These are phyloP conservation scores for Salinomyces thailandicus DNA, from an alignment of 2,329 filamentous ascomycete genomes.

Conservation along the genomic window DNA sequence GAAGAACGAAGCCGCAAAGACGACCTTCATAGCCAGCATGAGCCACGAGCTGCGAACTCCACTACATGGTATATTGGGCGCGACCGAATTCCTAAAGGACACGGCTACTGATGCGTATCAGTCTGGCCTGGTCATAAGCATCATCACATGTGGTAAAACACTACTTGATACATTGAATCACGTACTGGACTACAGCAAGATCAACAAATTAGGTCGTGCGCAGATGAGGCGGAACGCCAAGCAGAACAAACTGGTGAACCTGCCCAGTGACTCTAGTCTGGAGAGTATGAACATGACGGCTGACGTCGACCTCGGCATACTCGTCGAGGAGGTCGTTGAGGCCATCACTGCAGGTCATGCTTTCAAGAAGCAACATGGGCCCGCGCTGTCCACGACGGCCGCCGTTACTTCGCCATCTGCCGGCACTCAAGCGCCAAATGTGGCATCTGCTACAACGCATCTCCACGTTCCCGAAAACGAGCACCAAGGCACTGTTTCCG, in stretches of 20 bases:
- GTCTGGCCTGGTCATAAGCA: constrained; percentile 35
- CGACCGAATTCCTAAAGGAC: constrained; percentile 41
- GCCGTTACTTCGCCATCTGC: neutral
- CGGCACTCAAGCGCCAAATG: neutral
- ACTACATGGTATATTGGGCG: constrained; percentile 21
- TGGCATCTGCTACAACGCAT: no score
- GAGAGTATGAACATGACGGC: constrained; percentile 25
- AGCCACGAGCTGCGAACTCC: constrained; percentile 27
- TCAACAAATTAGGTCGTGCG: constrained; percentile 28
- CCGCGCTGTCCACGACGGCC: neutral
- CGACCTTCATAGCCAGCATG: constrained; percentile 31
- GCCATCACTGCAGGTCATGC: constrained; percentile 44
- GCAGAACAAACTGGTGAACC: constrained; percentile 19
- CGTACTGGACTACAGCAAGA: constrained; percentile 35
- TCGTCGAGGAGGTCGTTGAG: constrained; percentile 46
- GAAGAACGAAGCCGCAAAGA: constrained; percentile 24
- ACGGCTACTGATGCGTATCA: constrained; percentile 32
- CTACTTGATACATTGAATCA: constrained; percentile 36
- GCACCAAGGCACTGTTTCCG: constrained; percentile 23
- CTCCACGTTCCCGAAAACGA: neutral
- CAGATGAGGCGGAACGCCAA: constrained; percentile 18
- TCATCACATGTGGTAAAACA: constrained; percentile 39
- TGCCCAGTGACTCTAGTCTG: constrained; percentile 15
- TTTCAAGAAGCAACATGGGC: constrained; percentile 24
- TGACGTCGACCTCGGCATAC: constrained; percentile 33